Evolutionary conservation across 352 stramenopile genomes (phyloP), one percentile per base, ranked within the genome.

Genomic region (Phytophthora sansomeana): DNA sequence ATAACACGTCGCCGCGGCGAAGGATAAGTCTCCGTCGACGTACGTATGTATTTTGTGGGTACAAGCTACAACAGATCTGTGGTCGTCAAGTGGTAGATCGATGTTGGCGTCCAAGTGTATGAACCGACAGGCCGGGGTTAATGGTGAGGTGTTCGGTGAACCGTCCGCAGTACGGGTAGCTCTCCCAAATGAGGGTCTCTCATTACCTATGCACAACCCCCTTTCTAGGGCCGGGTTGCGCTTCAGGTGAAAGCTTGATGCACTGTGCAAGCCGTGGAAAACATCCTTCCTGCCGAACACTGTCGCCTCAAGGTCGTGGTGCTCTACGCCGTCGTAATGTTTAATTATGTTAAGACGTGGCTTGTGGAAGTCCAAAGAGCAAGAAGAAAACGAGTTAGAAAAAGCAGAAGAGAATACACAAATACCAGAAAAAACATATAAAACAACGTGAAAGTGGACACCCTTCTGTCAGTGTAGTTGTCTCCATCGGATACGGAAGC

Each of bases 371-470:
- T 32, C 29, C 32, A 32, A 41, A 16, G 6, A 43, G 48, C 48
- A 52, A 1, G 14, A 24, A 51, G 38, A 57, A 63, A 56, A 53
- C 5, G 13, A 36, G 48, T 24, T 1, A 60, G 21, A 63, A 67
- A 61, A 67, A 56, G 14, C 17, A 67, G 42, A 63, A 63, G 39
- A 66, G 6, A 29, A 65, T 51, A 11, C 39, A 48, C 39, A 55
- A 58, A 63, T 36, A 63, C 14, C 47, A 69, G 46, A 69, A 58
- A 63, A 48, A 50, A 56, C 42, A 41, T 58, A 41, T 58, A 63
- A 52, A 54, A n/a, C 13, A 47, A 47, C 32, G 11, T 42, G 19
- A 56, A 43, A 44, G 21, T 24, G 21, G 21, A 24, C 21, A 24
- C 21, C 21, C 21, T 24, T 24, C 21, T 24, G 21, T 1, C 21